Conservation (phyloP, 768 basidiomycete genomes). For the Postia placenta region DNA sequence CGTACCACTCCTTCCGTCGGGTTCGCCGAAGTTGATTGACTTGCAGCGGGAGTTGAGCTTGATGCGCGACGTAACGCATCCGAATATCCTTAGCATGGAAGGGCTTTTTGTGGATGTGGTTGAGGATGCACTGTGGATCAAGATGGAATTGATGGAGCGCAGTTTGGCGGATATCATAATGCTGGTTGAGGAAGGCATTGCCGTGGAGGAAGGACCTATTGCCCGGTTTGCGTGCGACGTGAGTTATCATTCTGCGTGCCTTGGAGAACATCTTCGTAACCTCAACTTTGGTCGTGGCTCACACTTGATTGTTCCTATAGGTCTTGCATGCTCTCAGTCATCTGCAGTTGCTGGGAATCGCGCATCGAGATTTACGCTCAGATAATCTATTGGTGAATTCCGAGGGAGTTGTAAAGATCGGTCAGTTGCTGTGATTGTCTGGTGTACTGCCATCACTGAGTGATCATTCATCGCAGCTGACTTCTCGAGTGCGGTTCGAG, state of each 20-base stretch:
- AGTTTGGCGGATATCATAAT: conserved; percentile 78
- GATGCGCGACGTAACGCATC: conserved; percentile 51
- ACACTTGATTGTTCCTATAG: conserved; percentile 29
- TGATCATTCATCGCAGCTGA: conserved; percentile 40
- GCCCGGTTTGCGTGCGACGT: conserved; percentile 77
- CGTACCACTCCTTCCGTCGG: conserved; percentile 51
- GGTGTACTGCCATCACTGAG: neutral
- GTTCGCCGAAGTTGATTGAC: conserved; percentile 58
- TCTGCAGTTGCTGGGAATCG: conserved; percentile 59
- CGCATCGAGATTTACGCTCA: conserved; percentile 79
- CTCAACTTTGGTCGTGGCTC: neutral
- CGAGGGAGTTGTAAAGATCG: conserved; percentile 66
- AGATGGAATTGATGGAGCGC: conserved; percentile 88
- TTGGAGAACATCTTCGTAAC: neutral
- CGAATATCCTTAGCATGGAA: conserved; percentile 62
- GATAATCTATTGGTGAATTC: conserved; percentile 75
- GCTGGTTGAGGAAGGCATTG: conserved; percentile 53
- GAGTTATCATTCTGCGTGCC: conserved; percentile 34
- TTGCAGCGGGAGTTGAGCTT: conserved; percentile 55
- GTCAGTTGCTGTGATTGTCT: conserved; percentile 35
- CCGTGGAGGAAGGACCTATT: conserved; percentile 62
- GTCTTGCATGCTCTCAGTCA: conserved; percentile 60
- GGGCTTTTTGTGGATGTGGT: conserved; percentile 62
- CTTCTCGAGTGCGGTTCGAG: conserved; percentile 70
- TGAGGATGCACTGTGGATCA: conserved; percentile 62